Evolutionary conservation across 1,284 basidiomycete genomes (phyloP), one percentile per base, ranked within the genome.

Genomic region (Ceraceosorus guamensis): DNA sequence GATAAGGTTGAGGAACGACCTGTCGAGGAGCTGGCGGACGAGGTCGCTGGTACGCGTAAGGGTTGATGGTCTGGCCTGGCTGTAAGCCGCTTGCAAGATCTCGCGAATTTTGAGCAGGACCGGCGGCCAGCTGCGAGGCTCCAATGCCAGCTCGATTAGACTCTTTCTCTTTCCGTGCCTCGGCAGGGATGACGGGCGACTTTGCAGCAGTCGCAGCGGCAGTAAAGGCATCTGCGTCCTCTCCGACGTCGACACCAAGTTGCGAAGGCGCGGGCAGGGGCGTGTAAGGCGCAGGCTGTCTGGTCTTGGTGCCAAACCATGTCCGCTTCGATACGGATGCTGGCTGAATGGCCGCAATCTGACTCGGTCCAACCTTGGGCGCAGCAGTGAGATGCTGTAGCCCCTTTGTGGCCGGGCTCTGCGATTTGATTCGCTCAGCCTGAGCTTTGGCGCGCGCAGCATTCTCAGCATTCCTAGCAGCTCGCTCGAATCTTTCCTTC

Each of bases 231-330:
- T 48, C 52, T 11, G 34, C 10, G 5, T 18, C 32, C 34, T 48
- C 41, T 8, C 34, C 35, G 11, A 46, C 2, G 10, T 18, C 13
- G n/a, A 30, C 39, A 6, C 18, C 8, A 11, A 53, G 16, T 30
- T 46, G 52, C 5, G 52, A 53, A 10, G 52, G 52, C 11, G 52
- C 52, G 24, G 52, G 52, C 14, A 53, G 45, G 13, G 41, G 14
- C 4, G 49, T 46, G 18, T 10, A 46, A 14, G 44, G 44, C 7
- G 7, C 44, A 6, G 44, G 44, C 44, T 46, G 8, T 24, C 30
- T 46, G 7, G 44, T 6, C 44, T 46, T 46, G 8, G n/a, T 46
- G 14, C 39, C 39, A n/a, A 16, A 31, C 10, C 35, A 46, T 6
- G 8, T 47, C 6, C 44, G 34, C 52, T 48, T 48, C 52, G 14